Percentiles rank a stretch among this genome's conserved stretches.
Evolutionary conservation across 1,139 yeast genomes (phyloP).

Genomic region (Wickerhamomyces sp.): DNA sequence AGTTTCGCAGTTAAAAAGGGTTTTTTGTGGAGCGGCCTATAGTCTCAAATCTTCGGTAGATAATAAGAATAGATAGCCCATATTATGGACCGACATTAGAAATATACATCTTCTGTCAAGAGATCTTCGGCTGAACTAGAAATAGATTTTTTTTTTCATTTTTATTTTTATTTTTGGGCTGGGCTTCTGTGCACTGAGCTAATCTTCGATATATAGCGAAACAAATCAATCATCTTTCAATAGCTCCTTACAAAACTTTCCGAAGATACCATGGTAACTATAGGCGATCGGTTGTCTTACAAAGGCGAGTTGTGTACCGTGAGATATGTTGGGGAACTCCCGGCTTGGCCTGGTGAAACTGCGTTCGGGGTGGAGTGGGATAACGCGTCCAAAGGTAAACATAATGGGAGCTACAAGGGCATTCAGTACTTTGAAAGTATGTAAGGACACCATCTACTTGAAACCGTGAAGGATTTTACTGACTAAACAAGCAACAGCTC

Average conservation of each 20-base stretch:
- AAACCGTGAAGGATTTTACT: background rate
- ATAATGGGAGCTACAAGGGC: conserved; percentile 46
- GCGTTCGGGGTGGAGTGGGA: conserved; percentile 93
- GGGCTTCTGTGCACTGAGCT: no score
- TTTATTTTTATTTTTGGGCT: no score
- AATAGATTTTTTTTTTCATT: no score
- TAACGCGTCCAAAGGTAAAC: conserved; percentile 45
- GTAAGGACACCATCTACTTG: background rate
- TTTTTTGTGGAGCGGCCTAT: conserved; percentile 5
- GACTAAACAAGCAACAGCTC: background rate
- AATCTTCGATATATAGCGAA: no score
- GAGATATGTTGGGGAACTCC: conserved; percentile 52
- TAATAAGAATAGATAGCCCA: no score
- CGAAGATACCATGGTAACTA: no score
- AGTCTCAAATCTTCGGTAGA: no score
- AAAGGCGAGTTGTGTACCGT: conserved; percentile 57
- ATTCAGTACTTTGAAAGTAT: conserved; percentile 36
- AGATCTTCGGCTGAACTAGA: no score
- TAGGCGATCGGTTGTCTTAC: conserved; percentile 43
- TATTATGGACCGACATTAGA: no score
- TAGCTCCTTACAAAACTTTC: no score
- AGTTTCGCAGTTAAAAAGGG: conserved; percentile 20
- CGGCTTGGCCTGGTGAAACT: conserved; percentile 50
- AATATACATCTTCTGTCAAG: no score
- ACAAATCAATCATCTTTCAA: no score